phyloP scores from a whole-genome alignment of 441 rosid genomes.

The Erodium moschatum region DNA sequence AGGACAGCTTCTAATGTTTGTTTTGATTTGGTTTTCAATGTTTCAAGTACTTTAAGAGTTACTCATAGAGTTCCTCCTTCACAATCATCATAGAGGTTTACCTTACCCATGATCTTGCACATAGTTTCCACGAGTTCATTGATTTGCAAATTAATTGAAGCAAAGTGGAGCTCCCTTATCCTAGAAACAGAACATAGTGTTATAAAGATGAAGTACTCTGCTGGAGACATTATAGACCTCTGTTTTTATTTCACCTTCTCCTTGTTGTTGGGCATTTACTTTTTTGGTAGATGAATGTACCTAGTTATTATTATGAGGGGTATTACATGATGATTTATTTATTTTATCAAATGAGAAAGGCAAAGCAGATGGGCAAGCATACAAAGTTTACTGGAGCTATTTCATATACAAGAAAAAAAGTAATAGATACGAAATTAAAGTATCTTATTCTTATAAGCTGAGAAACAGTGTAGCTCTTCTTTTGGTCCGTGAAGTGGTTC shows the following conservation, averaged over 20 bases:
- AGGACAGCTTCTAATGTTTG: slow-evolving; percentile 1
- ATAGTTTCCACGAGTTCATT: neutral
- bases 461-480: neutral
- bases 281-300: neutral
- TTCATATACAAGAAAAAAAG: neutral
- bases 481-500: neutral
- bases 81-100: neutral
- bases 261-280: neutral
- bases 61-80: neutral
- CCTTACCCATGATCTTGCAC: neutral
- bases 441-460: neutral
- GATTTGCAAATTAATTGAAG: neutral
- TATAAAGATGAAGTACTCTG: neutral
- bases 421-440: too few relatives aligned
- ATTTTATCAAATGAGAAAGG: neutral
- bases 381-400: too few relatives aligned
- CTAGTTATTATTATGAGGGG: neutral
- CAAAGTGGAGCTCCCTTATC: neutral
- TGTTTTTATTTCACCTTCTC: neutral
- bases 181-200: neutral
- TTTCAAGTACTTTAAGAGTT: neutral
- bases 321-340: neutral
- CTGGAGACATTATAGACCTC: neutral
- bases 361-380: neutral
- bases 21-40: slow-evolving; percentile 3